Percentiles rank a stretch among this genome's conserved stretches.
These are phyloP conservation scores for Panicum virgatum DNA, from an alignment of 202 grass and related monocot species.

Conservation along the genomic window DNA sequence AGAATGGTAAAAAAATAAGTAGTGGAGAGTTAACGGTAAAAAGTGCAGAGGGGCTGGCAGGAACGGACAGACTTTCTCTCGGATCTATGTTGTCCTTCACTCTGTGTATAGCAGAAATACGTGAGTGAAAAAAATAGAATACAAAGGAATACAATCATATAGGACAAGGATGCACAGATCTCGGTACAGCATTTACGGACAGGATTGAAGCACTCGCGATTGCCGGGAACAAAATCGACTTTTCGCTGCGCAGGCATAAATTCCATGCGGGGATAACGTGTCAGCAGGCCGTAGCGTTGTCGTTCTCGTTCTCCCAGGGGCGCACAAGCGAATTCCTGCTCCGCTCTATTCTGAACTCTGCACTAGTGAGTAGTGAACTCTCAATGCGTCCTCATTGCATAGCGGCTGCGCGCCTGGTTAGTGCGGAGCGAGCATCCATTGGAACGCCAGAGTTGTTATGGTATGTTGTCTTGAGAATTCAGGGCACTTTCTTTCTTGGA, in stretches of 20 bases:
- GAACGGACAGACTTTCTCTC: no score
- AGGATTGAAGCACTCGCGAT: no score
- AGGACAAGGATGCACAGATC: no score
- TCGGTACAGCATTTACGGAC: no score
- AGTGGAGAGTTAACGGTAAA: no score
- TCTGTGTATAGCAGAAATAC: no score
- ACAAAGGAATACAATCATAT: no score
- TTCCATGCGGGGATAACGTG: constrained; percentile 19
- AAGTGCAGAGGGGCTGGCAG: no score
- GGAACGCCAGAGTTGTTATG: not conserved
- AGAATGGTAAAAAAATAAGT: no score
- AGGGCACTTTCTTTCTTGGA: not conserved
- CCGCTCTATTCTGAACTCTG: not conserved
- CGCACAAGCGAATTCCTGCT: not conserved
- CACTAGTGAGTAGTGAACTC: not conserved
- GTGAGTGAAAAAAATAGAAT: no score
- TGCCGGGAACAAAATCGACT: no score
- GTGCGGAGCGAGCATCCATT: not conserved
- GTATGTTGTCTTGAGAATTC: not conserved
- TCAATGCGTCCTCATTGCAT: not conserved
- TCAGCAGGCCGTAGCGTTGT: not conserved
- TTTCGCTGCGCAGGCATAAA: constrained; percentile 22
- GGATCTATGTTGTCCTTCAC: no score
- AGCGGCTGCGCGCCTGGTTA: not conserved
- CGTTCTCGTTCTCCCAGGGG: not conserved